A percentile compares a stretch with the other conserved stretches of the same genome.
Evolutionary conservation across 768 basidiomycete genomes (phyloP).

Genomic region (Pseudohyphozyma bogoriensis): DNA sequence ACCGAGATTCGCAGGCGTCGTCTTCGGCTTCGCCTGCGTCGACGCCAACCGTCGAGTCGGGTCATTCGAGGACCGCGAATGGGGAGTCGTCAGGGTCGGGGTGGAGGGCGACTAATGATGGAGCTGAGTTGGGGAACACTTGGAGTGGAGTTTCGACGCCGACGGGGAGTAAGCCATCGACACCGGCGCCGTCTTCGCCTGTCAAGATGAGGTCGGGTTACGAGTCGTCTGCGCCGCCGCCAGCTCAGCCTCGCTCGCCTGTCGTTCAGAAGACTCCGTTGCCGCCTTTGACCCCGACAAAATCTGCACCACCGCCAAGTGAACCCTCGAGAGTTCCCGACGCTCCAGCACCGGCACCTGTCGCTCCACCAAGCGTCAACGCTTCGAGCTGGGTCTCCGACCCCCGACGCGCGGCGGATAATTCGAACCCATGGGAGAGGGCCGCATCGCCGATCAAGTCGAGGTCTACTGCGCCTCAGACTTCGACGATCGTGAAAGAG

Average conservation of each 20-base stretch:
- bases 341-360: no score
- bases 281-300: neutral
- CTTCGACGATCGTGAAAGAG: no score
- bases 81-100: neutral
- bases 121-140: neutral
- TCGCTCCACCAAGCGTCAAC: no score
- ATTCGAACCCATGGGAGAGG: no score
- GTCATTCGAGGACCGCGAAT: neutral
- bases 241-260: no score
- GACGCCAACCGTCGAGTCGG: neutral
- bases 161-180: neutral
- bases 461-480: neutral
- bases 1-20: neutral
- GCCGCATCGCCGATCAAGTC: neutral
- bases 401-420: no score
- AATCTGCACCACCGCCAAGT: neutral
- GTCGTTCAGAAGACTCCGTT: neutral
- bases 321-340: no score
- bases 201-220: neutral
- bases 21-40: neutral
- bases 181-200: neutral
- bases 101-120: neutral
- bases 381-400: no score
- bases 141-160: neutral
- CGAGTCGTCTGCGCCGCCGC: no score